phyloP scores from a whole-genome alignment of 345 rosid genomes.

The Sonneratia caseolaris region DNA sequence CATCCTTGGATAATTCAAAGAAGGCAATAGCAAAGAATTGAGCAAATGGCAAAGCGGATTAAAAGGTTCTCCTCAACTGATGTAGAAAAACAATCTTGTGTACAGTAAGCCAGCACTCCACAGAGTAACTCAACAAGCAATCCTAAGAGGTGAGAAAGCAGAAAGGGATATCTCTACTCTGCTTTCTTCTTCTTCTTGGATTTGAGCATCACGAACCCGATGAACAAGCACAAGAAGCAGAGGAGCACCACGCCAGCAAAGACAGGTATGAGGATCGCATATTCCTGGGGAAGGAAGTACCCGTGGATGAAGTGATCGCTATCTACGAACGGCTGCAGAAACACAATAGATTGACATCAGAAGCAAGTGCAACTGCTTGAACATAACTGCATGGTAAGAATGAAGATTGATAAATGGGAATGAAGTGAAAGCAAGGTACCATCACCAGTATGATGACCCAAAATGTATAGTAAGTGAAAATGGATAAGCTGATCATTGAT shows the following conservation, averaged over 20 bases:
- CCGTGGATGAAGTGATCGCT: conserved; percentile 74
- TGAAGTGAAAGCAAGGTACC: neutral
- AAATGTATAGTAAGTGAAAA: conserved; percentile 63
- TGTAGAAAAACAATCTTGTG: neutral
- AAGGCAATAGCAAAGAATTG: too few species aligned
- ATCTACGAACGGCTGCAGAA: conserved; percentile 86
- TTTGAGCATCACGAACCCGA: conserved; percentile 71
- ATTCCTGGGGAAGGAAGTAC: conserved; percentile 81
- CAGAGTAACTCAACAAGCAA: neutral
- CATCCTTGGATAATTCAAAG: too few species aligned
- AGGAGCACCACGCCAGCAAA: conserved; percentile 62
- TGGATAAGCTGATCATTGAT: conserved; percentile 54
- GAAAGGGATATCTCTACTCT: conserved; percentile 11
- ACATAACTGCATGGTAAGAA: neutral
- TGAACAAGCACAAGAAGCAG: conserved; percentile 52
- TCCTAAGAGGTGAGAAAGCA: neutral
- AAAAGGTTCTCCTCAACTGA: neutral
- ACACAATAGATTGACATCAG: conserved; percentile 4
- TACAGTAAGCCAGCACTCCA: neutral
- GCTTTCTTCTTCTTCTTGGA: conserved; percentile 82
- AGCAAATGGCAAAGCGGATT: neutral
- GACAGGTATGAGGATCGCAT: conserved; percentile 67
- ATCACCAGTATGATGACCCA: neutral
- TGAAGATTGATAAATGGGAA: neutral
- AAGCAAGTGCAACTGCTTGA: neutral